Percentiles rank a stretch among this genome's conserved stretches.
These are phyloP conservation scores for Rhizopogon roseolus DNA, from an alignment of 768 basidiomycete species.

Conservation along the genomic window DNA sequence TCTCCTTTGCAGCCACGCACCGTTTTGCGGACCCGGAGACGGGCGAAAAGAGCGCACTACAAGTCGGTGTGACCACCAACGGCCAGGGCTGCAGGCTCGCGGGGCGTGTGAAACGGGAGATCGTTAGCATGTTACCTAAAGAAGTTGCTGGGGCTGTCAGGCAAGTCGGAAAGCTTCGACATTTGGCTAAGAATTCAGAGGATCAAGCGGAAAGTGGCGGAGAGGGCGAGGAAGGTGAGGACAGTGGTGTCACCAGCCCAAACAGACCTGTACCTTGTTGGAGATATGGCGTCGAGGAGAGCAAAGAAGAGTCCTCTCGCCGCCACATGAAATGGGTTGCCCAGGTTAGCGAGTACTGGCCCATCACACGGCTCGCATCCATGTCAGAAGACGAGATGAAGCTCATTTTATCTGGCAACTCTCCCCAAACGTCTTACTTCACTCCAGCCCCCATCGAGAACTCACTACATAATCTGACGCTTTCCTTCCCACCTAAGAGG, in stretches of 20 bases:
- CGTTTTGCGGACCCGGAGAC: constrained; percentile 58
- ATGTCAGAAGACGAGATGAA: constrained; percentile 69
- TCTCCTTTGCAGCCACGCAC: constrained; percentile 81
- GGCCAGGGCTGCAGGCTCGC: constrained; percentile 87
- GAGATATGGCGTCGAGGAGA: constrained; percentile 26
- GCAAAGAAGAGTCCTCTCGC: constrained; percentile 39
- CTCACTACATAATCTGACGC: constrained; percentile 25
- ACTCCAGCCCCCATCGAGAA: constrained; percentile 24
- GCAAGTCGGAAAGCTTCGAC: constrained; percentile 67
- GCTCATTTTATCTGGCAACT: constrained; percentile 35
- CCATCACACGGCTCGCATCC: constrained; percentile 66
- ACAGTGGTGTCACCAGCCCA: constrained; percentile 51
- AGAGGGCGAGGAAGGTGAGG: constrained; percentile 48
- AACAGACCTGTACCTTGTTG: constrained; percentile 65
- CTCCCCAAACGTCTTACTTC: constrained; percentile 3
- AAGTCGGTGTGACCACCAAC: constrained; percentile 86
- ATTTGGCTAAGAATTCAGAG: constrained; percentile 35
- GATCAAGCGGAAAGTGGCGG: constrained; percentile 14
- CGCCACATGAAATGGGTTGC: constrained; percentile 90
- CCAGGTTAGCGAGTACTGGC: constrained; percentile 97
- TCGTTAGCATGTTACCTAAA: constrained; percentile 68
- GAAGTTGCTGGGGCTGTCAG: constrained; percentile 72
- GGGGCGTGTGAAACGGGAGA: constrained; percentile 74
- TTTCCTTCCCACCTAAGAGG: constrained; percentile 13
- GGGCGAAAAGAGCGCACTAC: constrained; percentile 47